Conservation (phyloP, 176 grass and related monocot genomes). For the Carex pumila region DNA sequence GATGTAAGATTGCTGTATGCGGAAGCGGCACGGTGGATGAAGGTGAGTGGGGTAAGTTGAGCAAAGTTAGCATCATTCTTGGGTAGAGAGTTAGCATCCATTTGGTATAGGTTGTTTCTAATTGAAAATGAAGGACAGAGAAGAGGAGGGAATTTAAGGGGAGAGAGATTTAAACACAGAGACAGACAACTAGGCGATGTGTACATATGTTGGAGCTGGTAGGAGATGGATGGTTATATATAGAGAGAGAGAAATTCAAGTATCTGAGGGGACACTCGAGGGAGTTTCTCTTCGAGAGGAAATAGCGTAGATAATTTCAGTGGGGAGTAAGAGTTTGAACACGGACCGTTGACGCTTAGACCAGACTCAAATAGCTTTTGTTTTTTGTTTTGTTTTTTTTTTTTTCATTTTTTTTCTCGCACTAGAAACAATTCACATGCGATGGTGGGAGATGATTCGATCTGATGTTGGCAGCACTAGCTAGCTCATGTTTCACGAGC, state of each 20-base stretch:
- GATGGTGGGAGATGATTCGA: not conserved
- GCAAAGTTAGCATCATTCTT: conserved; percentile 38
- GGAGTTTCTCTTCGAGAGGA: not conserved
- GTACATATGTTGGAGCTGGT: not conserved
- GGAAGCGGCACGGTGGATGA: conserved; percentile 33
- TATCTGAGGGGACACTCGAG: too few species aligned
- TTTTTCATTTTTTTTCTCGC: not conserved
- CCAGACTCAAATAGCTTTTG: not conserved
- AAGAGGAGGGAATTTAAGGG: not conserved
- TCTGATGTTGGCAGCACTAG: not conserved
- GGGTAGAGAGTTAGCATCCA: conserved; percentile 26
- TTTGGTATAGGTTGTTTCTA: not conserved
- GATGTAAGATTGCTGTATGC: conserved; percentile 43
- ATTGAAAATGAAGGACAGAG: not conserved
- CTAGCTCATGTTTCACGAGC: not conserved
- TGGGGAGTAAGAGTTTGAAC: not conserved
- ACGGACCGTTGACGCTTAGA: not conserved
- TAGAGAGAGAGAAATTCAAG: not conserved
- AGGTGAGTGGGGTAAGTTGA: conserved; percentile 39
- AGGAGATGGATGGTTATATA: not conserved
- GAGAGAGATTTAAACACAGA: not conserved
- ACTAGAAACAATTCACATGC: not conserved
- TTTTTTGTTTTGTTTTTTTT: not conserved
- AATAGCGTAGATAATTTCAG: not conserved
- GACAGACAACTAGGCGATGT: not conserved